These are phyloP conservation scores for Pseudomassariella vexata DNA, from an alignment of 2,329 filamentous ascomycete species.

Conservation along the genomic window DNA sequence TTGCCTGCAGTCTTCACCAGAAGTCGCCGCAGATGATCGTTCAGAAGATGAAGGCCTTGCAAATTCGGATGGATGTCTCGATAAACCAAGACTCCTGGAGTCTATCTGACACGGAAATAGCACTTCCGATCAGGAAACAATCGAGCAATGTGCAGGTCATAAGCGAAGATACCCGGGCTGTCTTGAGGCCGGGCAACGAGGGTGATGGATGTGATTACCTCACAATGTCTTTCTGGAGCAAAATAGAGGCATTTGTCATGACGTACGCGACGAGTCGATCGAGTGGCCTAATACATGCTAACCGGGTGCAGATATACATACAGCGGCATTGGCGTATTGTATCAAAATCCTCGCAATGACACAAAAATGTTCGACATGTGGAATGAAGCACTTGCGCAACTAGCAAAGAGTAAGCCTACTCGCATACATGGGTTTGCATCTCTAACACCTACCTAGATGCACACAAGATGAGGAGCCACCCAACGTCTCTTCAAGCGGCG, in stretches of 20 bases:
- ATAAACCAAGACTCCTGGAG: conserved; percentile 39
- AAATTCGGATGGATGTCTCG: conserved; percentile 55
- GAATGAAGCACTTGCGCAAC: conserved; percentile 29
- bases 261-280: conserved; percentile 34
- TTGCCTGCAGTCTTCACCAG: conserved; percentile 62
- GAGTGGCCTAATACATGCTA: conserved; percentile 8
- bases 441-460: conserved; percentile 14
- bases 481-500: conserved; percentile 51
- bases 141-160: conserved; percentile 41
- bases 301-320: conserved; percentile 41
- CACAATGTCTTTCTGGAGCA: conserved; percentile 55
- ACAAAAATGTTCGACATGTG: conserved; percentile 32
- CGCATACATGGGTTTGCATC: conserved; percentile 2
- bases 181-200: conserved; percentile 42
- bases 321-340: conserved; percentile 40
- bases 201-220: conserved; percentile 46
- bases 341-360: conserved; percentile 30
- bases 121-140: conserved; percentile 51
- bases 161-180: conserved; percentile 49
- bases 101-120: conserved; percentile 40
- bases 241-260: conserved; percentile 50
- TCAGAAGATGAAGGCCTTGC: conserved; percentile 57
- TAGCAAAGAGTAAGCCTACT: conserved; percentile 24
- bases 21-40: conserved; percentile 51
- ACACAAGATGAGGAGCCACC: conserved; percentile 28